Evolutionary conservation across 306 rosid species (phyloP).

Genomic region (Citrullus colocynthis): DNA sequence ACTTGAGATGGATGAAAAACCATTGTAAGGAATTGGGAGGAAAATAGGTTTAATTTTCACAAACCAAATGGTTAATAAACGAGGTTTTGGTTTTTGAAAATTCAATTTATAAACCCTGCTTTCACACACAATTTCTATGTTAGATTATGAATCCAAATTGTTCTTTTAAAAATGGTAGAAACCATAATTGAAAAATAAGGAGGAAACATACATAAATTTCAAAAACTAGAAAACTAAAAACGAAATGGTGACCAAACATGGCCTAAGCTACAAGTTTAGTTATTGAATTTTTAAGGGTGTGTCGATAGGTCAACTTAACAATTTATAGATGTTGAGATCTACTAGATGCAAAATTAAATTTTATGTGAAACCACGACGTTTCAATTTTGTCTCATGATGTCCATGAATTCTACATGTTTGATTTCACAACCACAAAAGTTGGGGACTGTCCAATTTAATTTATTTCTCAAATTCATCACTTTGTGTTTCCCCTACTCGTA

Average conservation of each 20-base stretch:
- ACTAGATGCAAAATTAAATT: neutral
- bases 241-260: neutral
- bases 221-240: no score
- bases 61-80: no score
- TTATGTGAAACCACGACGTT: neutral
- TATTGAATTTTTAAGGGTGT: neutral
- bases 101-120: no score
- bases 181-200: no score
- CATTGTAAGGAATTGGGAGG: no score
- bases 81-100: no score
- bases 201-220: no score
- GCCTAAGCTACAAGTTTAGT: neutral
- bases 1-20: no score
- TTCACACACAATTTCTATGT: neutral
- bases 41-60: no score
- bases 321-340: neutral
- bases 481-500: constrained; percentile 11
- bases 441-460: neutral
- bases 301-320: neutral
- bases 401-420: neutral
- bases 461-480: neutral
- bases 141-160: no score
- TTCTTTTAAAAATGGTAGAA: no score
- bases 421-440: neutral
- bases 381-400: neutral